Evolutionary conservation across 495 filamentous ascomycete species (phyloP).

Genomic region (Penicillium samsonianum): DNA sequence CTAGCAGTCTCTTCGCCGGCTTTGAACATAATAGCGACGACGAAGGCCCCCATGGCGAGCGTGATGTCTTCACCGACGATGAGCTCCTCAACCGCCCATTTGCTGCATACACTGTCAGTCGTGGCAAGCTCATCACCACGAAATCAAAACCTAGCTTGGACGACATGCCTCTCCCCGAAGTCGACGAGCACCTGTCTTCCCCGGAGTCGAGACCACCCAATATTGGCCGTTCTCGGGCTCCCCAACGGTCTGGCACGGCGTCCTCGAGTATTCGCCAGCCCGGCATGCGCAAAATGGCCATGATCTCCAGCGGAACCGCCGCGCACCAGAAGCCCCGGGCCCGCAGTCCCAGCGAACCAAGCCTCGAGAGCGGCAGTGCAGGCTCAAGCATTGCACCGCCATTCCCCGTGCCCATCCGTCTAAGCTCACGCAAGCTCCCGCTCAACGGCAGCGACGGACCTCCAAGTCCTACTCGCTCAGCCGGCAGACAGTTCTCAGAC

Average conservation of each 20-base stretch:
- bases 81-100: constrained; percentile 48
- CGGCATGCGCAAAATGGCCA: constrained; percentile 62
- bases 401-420: constrained; percentile 87
- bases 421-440: constrained; percentile 79
- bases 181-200: constrained; percentile 43
- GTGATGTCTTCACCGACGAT: constrained; percentile 52
- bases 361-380: constrained; percentile 54
- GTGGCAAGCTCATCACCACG: constrained; percentile 44
- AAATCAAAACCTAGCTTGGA: constrained; percentile 40
- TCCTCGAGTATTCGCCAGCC: constrained; percentile 43
- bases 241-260: constrained; percentile 24
- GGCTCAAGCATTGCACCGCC: constrained; percentile 58
- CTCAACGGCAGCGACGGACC: constrained; percentile 74
- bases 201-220: constrained; percentile 33
- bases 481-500: constrained; percentile 46
- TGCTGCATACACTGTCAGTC: constrained; percentile 45
- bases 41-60: constrained; percentile 37
- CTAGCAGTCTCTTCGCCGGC: constrained; percentile 83
- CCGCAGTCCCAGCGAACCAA: constrained; percentile 73
- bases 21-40: constrained; percentile 66
- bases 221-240: constrained; percentile 23
- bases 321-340: constrained; percentile 65
- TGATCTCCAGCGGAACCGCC: constrained; percentile 75
- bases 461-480: constrained; percentile 71
- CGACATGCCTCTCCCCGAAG: constrained; percentile 38